Evolutionary conservation across 345 rosid genomes (phyloP).

Genomic region (Moringa oleifera): DNA sequence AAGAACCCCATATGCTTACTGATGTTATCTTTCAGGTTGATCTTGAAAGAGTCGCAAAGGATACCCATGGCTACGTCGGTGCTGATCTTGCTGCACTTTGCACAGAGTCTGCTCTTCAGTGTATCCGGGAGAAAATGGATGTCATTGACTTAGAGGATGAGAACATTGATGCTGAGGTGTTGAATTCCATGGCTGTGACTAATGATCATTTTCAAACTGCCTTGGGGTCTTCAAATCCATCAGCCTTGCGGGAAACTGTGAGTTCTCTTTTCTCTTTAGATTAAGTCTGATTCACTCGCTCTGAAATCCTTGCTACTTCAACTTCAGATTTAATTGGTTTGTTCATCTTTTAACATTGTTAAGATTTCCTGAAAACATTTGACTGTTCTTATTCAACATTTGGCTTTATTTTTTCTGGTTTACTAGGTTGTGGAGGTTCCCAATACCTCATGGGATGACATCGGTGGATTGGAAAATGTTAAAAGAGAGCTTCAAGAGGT

Average conservation of each 20-base stretch:
- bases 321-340: neutral
- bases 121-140: conserved; percentile 50
- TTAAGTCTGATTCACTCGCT: neutral
- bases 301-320: neutral
- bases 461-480: conserved; percentile 33
- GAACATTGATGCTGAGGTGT: conserved; percentile 41
- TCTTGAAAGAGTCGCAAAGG: conserved; percentile 40
- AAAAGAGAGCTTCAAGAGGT: conserved; percentile 37
- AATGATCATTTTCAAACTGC: conserved; percentile 49
- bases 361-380: too few species aligned
- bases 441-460: conserved; percentile 31
- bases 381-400: neutral
- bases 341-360: neutral
- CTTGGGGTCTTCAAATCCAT: conserved; percentile 39
- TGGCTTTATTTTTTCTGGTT: neutral
- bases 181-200: conserved; percentile 43
- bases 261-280: conserved; percentile 1
- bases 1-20: neutral
- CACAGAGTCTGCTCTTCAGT: conserved; percentile 52
- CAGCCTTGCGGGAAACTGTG: conserved; percentile 49
- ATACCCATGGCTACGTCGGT: conserved; percentile 52
- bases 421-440: conserved; percentile 35
- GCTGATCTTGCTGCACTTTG: conserved; percentile 47
- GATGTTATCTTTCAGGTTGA: conserved; percentile 32
- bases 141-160: conserved; percentile 49